Evolutionary conservation across 306 rosid genomes (phyloP).

Genomic region (Aeschynomene evenia): DNA sequence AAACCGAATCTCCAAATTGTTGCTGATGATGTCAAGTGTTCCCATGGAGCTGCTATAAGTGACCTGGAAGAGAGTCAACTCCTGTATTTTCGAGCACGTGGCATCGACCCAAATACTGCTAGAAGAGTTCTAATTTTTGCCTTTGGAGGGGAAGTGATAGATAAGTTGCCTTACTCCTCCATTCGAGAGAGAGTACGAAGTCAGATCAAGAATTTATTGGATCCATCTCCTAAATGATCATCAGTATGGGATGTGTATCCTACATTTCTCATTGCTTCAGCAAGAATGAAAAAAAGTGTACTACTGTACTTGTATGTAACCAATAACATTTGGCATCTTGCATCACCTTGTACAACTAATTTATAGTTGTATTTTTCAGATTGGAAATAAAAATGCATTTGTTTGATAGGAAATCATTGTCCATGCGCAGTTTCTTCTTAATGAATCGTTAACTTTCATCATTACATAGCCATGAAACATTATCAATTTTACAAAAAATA

Average conservation of each 20-base stretch:
- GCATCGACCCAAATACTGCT: constrained; percentile 66
- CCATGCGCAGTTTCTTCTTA: background rate
- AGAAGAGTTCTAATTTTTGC: constrained; percentile 78
- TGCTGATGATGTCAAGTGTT: constrained; percentile 90
- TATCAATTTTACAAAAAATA: no score
- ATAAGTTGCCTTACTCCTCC: constrained; percentile 58
- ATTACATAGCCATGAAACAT: background rate
- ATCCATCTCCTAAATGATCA: constrained; percentile 42
- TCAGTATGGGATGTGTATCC: constrained; percentile 13
- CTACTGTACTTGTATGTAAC: background rate
- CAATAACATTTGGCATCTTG: constrained; percentile 17
- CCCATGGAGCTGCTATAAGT: constrained; percentile 97
- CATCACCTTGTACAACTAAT: background rate
- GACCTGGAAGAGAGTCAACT: constrained; percentile 89
- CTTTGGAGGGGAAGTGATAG: constrained; percentile 84
- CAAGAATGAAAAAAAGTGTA: constrained; percentile 25
- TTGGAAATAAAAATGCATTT: constrained; percentile 13
- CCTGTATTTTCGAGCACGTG: constrained; percentile 83
- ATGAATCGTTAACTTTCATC: background rate
- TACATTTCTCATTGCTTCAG: background rate
- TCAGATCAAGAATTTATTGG: constrained; percentile 60
- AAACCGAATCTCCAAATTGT: constrained; percentile 95
- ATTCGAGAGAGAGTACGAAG: constrained; percentile 53
- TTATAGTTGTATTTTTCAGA: constrained; percentile 4
- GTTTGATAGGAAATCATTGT: background rate